Base-by-base conservation (phyloP, 1,284 basidiomycete genomes). In the Marasmius fiardii region DNA sequence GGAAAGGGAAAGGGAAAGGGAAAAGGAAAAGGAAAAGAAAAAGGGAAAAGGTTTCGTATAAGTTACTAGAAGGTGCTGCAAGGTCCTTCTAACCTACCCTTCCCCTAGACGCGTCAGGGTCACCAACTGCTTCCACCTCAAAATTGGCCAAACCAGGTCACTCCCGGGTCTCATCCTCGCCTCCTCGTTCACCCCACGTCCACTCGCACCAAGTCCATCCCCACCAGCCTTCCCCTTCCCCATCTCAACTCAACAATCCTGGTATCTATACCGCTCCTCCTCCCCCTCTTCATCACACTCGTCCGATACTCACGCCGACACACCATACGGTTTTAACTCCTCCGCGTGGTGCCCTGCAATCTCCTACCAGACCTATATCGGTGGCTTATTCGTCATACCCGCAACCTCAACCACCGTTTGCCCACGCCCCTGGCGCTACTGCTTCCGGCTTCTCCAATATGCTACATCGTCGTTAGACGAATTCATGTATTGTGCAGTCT, bases 231-330 rank as follows among this genome's bases (percentile, higher is more conserved):
- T 69, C 75, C 3, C 76, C 78, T 1, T 76, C 76, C 4, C 76
- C 75, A 0, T 70, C 78, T 31, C 78, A 78, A 58, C 64, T 75
- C 11, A 75, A 74, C 59, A 78, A 77, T 57, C 74, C 75, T 14
- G 52, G 57, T n/a, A 71, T 75, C 20, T 77, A 77, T 58, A 60
- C 64, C 24, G 69, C 73, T 11, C 70, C 73, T 4, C 68, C 68
- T 5, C 67, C 71, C 3, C 60, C 63, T n/a, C 54, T 41, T 12
- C 47, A 16, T 31, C 28, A 31, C 4, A 4, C 28, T 31, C 28
- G 28, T 10, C 28, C 28, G 28, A 31, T 4, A 31, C 5, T 31
- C 28, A 31, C 28, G 10, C 28, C n/a, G n/a, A n/a, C n/a, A n/a
- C n/a, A n/a, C n/a, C n/a, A n/a, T n/a, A n/a, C n/a, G n/a, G n/a